Conservation (phyloP, 2,329 filamentous ascomycete genomes). For the Endothia cerciana region DNA sequence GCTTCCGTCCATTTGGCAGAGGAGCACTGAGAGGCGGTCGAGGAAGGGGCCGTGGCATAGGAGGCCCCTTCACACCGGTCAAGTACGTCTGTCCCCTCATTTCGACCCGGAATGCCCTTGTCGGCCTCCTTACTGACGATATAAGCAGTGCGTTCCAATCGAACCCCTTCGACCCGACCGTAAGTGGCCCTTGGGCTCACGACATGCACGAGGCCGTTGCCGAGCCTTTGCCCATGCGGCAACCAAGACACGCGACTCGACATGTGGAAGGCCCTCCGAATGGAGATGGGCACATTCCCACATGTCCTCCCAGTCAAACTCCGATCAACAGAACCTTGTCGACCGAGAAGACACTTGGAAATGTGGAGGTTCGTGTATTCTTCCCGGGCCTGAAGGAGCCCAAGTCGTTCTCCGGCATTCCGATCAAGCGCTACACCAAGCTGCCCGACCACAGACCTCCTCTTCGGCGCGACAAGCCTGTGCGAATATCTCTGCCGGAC, state of each 20-base stretch:
- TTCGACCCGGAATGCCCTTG: background rate
- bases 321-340: conserved; percentile 80
- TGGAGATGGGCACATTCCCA: conserved; percentile 58
- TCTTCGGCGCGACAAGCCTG: conserved; percentile 92
- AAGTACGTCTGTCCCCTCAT: conserved; percentile 54
- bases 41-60: conserved; percentile 59
- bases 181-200: conserved; percentile 83
- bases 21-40: conserved; percentile 55
- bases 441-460: conserved; percentile 94
- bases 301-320: conserved; percentile 60
- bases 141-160: conserved; percentile 48
- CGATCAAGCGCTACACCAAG: conserved; percentile 89
- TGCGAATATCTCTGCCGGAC: conserved; percentile 86
- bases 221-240: conserved; percentile 47
- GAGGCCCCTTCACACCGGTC: conserved; percentile 61
- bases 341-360: conserved; percentile 81
- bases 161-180: conserved; percentile 61
- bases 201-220: conserved; percentile 84
- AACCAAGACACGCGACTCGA: conserved; percentile 46
- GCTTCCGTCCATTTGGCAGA: conserved; percentile 73
- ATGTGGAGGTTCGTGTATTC: conserved; percentile 80
- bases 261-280: conserved; percentile 57
- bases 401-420: conserved; percentile 72
- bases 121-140: conserved; percentile 16
- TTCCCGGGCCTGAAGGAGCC: conserved; percentile 76